Evolutionary conservation across 2,329 filamentous ascomycete genomes (phyloP).

Genomic region (Monilinia vaccinii-corymbosi): DNA sequence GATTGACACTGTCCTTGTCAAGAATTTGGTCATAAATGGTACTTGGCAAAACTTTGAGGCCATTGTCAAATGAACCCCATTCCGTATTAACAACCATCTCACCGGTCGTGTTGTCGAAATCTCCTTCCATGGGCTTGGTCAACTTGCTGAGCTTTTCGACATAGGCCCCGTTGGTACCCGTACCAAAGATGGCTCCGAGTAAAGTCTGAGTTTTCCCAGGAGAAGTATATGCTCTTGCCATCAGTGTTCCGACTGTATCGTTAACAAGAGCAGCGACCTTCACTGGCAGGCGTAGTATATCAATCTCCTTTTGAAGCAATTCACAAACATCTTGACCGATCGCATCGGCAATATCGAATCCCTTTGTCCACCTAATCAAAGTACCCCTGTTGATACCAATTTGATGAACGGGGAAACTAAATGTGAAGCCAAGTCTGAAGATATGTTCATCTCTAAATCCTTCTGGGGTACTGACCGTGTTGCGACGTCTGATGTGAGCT

Average conservation of each 20-base stretch:
- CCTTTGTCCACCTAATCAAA: constrained; percentile 96
- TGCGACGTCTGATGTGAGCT: constrained; percentile 54
- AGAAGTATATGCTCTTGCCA: constrained; percentile 94
- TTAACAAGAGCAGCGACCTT: constrained; percentile 95
- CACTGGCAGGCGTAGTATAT: constrained; percentile 76
- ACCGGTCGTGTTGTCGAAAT: constrained; percentile 72
- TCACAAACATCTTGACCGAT: constrained; percentile 91
- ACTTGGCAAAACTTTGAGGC: constrained; percentile 75
- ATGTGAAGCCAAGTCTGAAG: constrained; percentile 96
- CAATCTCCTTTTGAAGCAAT: constrained; percentile 81
- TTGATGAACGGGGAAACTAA: constrained; percentile 94
- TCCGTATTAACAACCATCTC: constrained; percentile 98
- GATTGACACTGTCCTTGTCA: constrained; percentile 76
- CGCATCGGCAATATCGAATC: constrained; percentile 92
- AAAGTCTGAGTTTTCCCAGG: constrained; percentile 79
- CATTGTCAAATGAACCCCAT: constrained; percentile 97
- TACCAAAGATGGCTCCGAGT: constrained; percentile 95
- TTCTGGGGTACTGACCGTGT: constrained; percentile 48
- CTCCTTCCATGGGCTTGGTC: constrained; percentile 62
- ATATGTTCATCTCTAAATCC: constrained; percentile 63
- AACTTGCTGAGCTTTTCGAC: constrained; percentile 84
- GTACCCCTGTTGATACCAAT: constrained; percentile 90
- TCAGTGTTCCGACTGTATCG: constrained; percentile 93
- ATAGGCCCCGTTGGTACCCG: constrained; percentile 94
- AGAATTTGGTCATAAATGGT: constrained; percentile 75